These are phyloP conservation scores for Prunus fruticosa DNA, from an alignment of 306 rosid genomes.

Conservation along the genomic window DNA sequence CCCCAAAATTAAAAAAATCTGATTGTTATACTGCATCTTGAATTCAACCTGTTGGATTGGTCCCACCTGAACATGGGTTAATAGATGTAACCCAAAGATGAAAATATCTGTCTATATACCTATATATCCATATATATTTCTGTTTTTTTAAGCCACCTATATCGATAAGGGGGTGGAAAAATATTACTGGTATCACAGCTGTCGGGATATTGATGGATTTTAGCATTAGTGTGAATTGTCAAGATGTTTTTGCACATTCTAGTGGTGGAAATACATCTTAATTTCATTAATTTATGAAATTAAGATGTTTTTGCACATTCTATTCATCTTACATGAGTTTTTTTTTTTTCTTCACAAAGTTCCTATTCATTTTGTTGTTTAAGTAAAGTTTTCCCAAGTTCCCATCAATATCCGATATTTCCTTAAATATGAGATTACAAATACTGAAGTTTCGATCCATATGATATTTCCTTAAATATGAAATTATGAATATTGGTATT, in stretches of 20 bases:
- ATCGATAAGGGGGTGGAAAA: neutral
- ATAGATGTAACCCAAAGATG: neutral
- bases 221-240: neutral
- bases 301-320: no score
- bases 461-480: neutral
- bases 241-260: neutral
- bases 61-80: neutral
- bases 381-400: neutral
- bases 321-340: neutral
- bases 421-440: neutral
- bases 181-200: neutral
- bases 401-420: neutral
- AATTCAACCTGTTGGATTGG: neutral
- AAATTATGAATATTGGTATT: neutral
- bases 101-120: neutral
- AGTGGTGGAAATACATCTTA: neutral
- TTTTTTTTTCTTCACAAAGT: no score
- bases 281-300: neutral
- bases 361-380: neutral
- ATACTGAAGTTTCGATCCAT: no score
- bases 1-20: neutral
- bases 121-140: neutral
- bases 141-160: neutral
- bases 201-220: neutral
- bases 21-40: neutral